Percentiles rank a stretch among this genome's conserved stretches.
Evolutionary conservation across 2,329 filamentous ascomycete genomes (phyloP).

Genomic region (Helotiales sp.): DNA sequence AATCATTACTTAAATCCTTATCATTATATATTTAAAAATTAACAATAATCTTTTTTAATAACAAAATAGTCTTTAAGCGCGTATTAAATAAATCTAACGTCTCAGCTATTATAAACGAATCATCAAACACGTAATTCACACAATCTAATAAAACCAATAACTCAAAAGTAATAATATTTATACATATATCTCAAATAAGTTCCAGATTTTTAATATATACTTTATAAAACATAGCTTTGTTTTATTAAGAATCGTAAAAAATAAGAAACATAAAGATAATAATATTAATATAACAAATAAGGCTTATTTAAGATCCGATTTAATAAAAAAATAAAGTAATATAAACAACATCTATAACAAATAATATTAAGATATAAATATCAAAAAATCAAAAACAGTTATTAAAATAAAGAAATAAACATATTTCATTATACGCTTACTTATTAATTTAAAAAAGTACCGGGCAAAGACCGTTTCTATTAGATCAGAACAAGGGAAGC

Average conservation of each 20-base stretch:
- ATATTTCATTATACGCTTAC: too few relatives aligned
- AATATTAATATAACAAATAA: too few relatives aligned
- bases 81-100: conserved; percentile 27
- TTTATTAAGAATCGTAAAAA: conserved; percentile 17
- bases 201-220: conserved; percentile 25
- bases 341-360: too few relatives aligned
- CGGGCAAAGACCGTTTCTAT: too few relatives aligned
- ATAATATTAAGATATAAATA: too few relatives aligned
- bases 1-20: conserved; percentile 17
- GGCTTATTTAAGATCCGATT: too few relatives aligned
- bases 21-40: conserved; percentile 26
- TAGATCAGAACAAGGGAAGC: too few relatives aligned
- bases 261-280: conserved; percentile 19
- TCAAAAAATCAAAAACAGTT: too few relatives aligned
- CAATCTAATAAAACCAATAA: conserved; percentile 14
- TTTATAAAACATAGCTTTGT: conserved; percentile 22
- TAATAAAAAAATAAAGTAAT: too few relatives aligned
- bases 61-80: conserved; percentile 26
- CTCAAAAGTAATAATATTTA: conserved; percentile 26
- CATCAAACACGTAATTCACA: neutral
- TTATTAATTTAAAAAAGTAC: too few relatives aligned
- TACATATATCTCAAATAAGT: conserved; percentile 29
- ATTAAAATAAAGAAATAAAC: too few relatives aligned
- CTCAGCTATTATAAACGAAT: conserved; percentile 16
- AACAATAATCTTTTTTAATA: conserved; percentile 30